Base-by-base conservation (phyloP, 164 flowering plant genomes). In the Sedum album region DNA sequence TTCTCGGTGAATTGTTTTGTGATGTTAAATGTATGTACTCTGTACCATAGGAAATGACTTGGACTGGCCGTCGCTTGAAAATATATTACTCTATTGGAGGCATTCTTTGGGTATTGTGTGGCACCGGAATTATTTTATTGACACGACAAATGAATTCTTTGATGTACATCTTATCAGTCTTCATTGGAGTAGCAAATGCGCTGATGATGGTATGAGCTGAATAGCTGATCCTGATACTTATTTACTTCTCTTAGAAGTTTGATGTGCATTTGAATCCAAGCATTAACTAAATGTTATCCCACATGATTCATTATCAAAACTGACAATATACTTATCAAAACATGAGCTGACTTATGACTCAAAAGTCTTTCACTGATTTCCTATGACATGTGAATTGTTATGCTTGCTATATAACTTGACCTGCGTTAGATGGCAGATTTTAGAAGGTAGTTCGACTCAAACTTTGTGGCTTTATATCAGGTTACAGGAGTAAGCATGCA, bases 401-500 rank as follows among this genome's bases (percentile, higher is more conserved):
- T 35, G 7, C 38, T 7, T 35, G 7, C 5, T 35, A 7, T 35
- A 35, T 35, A 35, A 21, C 61, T 17, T 25, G 61, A 51, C 61
- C 31, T 25, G 61, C 31, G 26, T 25, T 55, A 26, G 28, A 3
- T 25, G 31, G 61, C 14, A 55, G 61, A 25, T 51, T 51, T 51
- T 51, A 23, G 26, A 26, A 53, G 28, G 60, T 53, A n/a, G 7
- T n/a, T 26, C 13, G 23, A 51, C 10, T n/a, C 57, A 20, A 5
- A 55, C 61, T 20, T 51, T 55, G 61, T 26, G 61, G 31, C 46
- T 66, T 68, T 42, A 4, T 25, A 20, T 61, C 82, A 93, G 98
- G 97, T 93, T 66, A 88, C 97, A 33, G 89, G 83, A 72, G 76
- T 89, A 68, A 84, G 98, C 86, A 91, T 91, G 98, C 95, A 91